Evolutionary conservation across 2,329 filamentous ascomycete species (phyloP).

Genomic region (Fonsecaea monophora): DNA sequence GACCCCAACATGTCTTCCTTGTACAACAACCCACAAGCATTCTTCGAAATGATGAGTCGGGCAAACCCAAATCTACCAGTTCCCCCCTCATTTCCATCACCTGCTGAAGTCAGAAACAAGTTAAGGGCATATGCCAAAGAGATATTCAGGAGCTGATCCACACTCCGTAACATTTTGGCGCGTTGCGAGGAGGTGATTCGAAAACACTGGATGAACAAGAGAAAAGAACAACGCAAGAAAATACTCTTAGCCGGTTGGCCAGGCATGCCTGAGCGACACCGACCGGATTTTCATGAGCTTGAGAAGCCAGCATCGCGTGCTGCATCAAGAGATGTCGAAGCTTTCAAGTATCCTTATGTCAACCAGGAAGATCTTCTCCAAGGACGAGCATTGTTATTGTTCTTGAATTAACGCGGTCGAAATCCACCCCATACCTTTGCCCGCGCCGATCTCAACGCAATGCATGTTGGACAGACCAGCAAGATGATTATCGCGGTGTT

Average conservation of each 20-base stretch:
- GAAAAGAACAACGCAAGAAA: conserved; percentile 52
- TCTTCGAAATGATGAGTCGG: conserved; percentile 16
- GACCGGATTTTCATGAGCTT: conserved; percentile 58
- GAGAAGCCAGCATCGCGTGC: conserved; percentile 23
- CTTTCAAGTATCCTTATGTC: conserved; percentile 61
- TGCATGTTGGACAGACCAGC: conserved; percentile 43
- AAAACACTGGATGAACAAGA: conserved; percentile 64
- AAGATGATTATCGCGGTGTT: conserved; percentile 40
- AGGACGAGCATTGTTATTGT: conserved; percentile 54
- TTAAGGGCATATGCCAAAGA: conserved; percentile 36
- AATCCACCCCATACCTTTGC: conserved; percentile 58
- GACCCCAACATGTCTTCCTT: conserved; percentile 21
- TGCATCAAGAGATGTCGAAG: conserved; percentile 8
- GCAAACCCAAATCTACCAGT: conserved; percentile 19
- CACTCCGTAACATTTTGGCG: conserved; percentile 53
- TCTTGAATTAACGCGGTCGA: conserved; percentile 61
- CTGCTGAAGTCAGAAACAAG: conserved; percentile 25
- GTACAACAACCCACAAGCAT: conserved; percentile 18
- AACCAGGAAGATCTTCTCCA: conserved; percentile 63
- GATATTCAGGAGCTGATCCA: conserved; percentile 48
- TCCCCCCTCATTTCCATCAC: conserved; percentile 18
- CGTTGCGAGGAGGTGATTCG: conserved; percentile 60
- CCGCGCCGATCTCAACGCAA: conserved; percentile 51
- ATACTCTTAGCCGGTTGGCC: conserved; percentile 60
- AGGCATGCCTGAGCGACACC: conserved; percentile 57